Base-by-base conservation (phyloP, 2,329 filamentous ascomycete genomes). In the Ophiostoma australiae region DNA sequence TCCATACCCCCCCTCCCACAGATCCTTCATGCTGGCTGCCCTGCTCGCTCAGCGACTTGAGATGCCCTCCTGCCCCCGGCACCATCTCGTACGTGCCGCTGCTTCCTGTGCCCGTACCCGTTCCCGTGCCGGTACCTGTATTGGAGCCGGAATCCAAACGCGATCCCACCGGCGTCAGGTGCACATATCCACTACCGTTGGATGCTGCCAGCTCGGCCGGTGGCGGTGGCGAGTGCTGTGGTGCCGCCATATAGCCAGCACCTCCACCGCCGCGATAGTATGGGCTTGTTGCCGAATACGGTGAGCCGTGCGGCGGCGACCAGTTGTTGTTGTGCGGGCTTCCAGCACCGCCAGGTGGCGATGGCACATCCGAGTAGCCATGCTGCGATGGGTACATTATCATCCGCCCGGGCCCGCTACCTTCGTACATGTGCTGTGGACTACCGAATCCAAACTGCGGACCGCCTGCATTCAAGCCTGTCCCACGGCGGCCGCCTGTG, bases 1-100 rank as follows among this genome's bases (percentile, higher is more conserved):
- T 69, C 79, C 78, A 79, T 17, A 78, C 67, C 66, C 77, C n/a
- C 2, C 41, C 58, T 23, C 68, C 61, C 4, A 65, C 61, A 48
- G 44, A 20, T 1, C 17, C 44, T 48, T 48, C 44, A 20, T 48
- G 17, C 4, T 63, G 58, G 27, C 27, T 69, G 35, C 63, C 44
- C 8, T 69, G 39, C 52, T 27, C 11, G 20, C 70, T 67, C 4
- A 68, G 78, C 23, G 78, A 75, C 72, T 79, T 79, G 27, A 66
- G 7, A 61, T 33, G 17, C 11, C 69, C 31, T 27, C 37, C n/a
- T 7, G 55, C 20, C 35, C 58, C 61, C 15, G 31, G 44, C 1
- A 48, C 66, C 39, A 33, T 41, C n/a, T 74, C 63, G 39, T 73
- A 67, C 61, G 65, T 37, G 48, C 69, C 35, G 74, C 69, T 69